Conservation (phyloP, 2,329 filamentous ascomycete species). For the Aspergillus sergii region DNA sequence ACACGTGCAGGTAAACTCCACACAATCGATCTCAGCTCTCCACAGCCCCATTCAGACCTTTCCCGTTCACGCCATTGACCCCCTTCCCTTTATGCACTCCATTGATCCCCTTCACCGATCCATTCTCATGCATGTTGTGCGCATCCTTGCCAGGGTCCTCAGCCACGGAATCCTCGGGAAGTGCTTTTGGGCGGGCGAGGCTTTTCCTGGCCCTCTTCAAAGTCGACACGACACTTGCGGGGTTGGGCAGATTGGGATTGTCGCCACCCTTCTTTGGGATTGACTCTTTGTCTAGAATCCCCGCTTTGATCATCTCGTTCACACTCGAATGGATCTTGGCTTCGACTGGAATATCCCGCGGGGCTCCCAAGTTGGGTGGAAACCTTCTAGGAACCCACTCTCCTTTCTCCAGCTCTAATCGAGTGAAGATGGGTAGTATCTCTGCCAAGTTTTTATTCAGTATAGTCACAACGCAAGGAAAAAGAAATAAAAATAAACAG, state of each 20-base stretch:
- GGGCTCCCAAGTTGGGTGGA: conserved; percentile 39
- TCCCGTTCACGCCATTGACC: background rate
- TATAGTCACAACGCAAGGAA: background rate
- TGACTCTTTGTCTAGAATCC: conserved; percentile 23
- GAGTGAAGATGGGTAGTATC: conserved; percentile 38
- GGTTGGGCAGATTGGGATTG: conserved; percentile 14
- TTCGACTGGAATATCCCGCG: conserved; percentile 35
- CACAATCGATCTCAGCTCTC: background rate
- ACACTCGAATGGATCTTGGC: conserved; percentile 36
- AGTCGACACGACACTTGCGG: background rate
- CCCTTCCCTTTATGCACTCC: background rate
- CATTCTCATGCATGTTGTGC: background rate
- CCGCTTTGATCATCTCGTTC: conserved; percentile 27
- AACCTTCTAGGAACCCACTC: conserved; percentile 38
- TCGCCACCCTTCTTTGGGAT: conserved; percentile 17
- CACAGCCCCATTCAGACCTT: background rate
- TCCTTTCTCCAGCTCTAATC: conserved; percentile 38
- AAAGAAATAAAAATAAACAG: background rate
- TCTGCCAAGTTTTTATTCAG: conserved; percentile 24
- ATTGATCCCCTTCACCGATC: background rate
- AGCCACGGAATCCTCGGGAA: background rate
- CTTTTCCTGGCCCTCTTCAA: background rate
- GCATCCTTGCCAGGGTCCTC: background rate
- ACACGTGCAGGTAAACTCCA: background rate
- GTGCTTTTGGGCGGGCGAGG: background rate